These are phyloP conservation scores for Pyrenopolyporus hunteri DNA, from an alignment of 495 filamentous ascomycete species.

Conservation along the genomic window DNA sequence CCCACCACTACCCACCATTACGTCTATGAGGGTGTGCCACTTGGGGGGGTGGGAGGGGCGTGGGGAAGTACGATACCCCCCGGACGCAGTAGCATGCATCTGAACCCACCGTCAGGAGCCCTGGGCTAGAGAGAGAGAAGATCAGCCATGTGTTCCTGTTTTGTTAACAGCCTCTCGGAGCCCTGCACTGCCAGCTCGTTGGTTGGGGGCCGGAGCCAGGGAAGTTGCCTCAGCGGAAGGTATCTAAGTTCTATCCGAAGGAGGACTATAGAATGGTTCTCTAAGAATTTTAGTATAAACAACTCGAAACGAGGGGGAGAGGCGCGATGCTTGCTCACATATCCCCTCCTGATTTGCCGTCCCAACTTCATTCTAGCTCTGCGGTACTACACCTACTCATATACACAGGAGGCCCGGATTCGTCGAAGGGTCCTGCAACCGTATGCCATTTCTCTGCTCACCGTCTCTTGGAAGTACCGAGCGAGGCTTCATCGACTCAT, in stretches of 20 bases:
- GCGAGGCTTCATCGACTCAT: conserved; percentile 28
- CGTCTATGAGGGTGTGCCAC: conserved; percentile 20
- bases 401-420: conserved; percentile 21
- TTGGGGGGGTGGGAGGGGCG: conserved; percentile 22
- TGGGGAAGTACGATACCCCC: conserved; percentile 34
- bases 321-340: conserved; percentile 5
- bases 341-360: conserved; percentile 12
- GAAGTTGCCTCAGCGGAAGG: conserved; percentile 31
- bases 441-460: conserved; percentile 17
- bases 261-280: conserved; percentile 31
- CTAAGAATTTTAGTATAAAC: conserved; percentile 7
- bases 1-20: conserved; percentile 31
- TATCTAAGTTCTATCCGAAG: conserved; percentile 35
- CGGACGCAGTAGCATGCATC: conserved; percentile 32
- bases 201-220: conserved; percentile 38
- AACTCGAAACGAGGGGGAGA: not conserved
- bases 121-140: conserved; percentile 28
- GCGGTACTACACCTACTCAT: conserved; percentile 13
- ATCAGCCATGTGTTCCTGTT: conserved; percentile 38
- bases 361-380: conserved; percentile 3
- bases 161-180: conserved; percentile 39
- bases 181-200: conserved; percentile 37
- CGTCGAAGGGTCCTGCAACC: conserved; percentile 22
- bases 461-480: conserved; percentile 25
- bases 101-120: conserved; percentile 19